Conservation (phyloP, 495 filamentous ascomycete genomes). For the Opeltia flavorubescens region DNA sequence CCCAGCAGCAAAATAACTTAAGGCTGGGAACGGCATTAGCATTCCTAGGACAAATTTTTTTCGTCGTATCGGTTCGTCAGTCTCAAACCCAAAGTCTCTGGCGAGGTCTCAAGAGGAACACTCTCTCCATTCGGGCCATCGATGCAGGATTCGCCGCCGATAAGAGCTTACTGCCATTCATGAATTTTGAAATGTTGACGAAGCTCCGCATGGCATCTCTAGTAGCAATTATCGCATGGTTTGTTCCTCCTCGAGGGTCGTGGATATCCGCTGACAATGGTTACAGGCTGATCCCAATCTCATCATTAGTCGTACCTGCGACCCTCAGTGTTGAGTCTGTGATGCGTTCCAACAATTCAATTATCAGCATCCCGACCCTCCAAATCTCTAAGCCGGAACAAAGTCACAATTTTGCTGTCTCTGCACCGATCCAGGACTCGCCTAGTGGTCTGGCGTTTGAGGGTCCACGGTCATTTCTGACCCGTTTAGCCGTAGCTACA, state of each 20-base stretch:
- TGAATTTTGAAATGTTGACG: constrained; percentile 13
- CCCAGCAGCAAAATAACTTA: neutral
- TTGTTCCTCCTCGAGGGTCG: neutral
- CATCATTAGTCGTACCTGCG: constrained; percentile 11
- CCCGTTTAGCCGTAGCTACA: constrained; percentile 8
- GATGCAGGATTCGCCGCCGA: constrained; percentile 11
- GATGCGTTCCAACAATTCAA: neutral
- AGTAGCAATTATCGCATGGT: neutral
- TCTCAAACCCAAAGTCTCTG: neutral
- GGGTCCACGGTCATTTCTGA: constrained; percentile 13
- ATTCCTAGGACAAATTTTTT: neutral
- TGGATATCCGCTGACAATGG: neutral
- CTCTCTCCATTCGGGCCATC: constrained; percentile 2
- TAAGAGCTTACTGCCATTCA: constrained; percentile 3
- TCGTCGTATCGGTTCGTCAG: neutral
- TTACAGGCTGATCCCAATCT: constrained; percentile 10
- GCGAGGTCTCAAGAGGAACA: neutral
- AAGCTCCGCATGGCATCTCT: neutral
- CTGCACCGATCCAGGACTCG: neutral
- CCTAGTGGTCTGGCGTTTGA: constrained; percentile 3
- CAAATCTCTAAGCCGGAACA: constrained; percentile 3
- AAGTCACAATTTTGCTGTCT: neutral
- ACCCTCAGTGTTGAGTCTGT: constrained; percentile 8
- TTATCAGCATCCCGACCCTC: neutral
- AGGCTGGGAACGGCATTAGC: neutral